Base-by-base conservation (phyloP, 2,329 filamentous ascomycete species). In the Remersonia thermophila region DNA sequence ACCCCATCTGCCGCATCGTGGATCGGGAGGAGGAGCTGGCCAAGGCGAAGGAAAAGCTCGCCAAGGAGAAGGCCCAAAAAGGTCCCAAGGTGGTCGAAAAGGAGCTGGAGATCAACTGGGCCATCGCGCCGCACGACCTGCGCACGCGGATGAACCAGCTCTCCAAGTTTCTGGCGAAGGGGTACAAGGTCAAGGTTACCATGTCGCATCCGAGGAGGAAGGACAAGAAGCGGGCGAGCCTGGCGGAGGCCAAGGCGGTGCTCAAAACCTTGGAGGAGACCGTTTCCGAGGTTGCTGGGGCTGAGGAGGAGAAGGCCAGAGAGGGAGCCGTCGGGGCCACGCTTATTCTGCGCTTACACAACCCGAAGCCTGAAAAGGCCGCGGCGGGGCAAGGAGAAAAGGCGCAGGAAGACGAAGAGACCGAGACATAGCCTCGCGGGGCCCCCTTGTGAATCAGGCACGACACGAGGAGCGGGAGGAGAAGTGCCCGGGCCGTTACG, bases 51-150 rank as follows among this genome's bases (percentile, higher is more conserved):
- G 41, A 57, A 64, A 12, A 31, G 23, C 15, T 15, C 7, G 31
- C 36, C 18, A 37, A 32, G 45, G 54, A 57, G 33, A 46, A 55
- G 29, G 65, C 65, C 42, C 58, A 65, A 42, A 62, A 59, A 45
- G 61, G 62, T 43, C 57, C 59, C 48, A 63, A 53, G 45, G 51
- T 61, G 26, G 66, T 64, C 45, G 53, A 58, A 12, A 95, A 95
- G 62, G 79, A 80, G 53, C 57, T 95, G n/a, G 87, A 95, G 60
- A 49, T 96, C 49, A 89, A 85, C 56, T 96, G 87, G 87, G 77
- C 80, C 25, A 93, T 93, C 51, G 77, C 77, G 42, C 53, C 58
- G 10, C 72, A 89, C 53, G 87, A 95, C 61, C 56, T 94, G 35
- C 61, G 61, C n/a, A 78, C 83, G 55, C 73, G 79, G 52, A 55